These are phyloP conservation scores for Trichosporon sp. DNA, from an alignment of 1,284 basidiomycete genomes.

Conservation along the genomic window DNA sequence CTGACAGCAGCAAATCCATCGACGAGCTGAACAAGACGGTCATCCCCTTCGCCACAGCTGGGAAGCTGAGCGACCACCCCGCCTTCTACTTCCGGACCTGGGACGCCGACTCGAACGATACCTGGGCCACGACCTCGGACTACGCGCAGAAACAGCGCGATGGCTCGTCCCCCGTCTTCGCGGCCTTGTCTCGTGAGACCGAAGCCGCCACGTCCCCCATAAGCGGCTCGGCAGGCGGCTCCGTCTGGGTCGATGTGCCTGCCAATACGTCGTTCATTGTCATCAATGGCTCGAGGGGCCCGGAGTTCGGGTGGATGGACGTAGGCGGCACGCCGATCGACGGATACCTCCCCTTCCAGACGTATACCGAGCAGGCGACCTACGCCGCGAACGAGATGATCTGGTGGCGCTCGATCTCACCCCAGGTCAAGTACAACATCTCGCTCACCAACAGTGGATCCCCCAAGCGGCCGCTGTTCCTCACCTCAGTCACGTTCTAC, in stretches of 20 bases:
- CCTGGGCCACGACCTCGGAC: background rate
- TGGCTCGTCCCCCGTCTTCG: background rate
- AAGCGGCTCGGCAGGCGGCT: background rate
- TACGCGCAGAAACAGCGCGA: background rate
- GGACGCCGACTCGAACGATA: background rate
- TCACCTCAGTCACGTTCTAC: conserved; percentile 2
- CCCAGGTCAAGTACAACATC: conserved; percentile 2
- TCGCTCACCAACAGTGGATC: background rate
- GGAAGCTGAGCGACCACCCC: background rate
- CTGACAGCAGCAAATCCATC: background rate
- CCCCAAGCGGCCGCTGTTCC: background rate
- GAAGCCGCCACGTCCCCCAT: background rate
- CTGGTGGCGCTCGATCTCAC: background rate
- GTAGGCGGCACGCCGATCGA: background rate
- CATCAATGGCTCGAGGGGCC: background rate
- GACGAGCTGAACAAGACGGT: background rate
- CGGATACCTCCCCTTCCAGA: background rate
- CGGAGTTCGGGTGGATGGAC: background rate
- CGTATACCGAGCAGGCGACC: background rate
- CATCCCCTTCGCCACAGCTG: background rate
- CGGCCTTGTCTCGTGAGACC: background rate
- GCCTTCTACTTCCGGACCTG: background rate
- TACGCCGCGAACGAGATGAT: background rate
- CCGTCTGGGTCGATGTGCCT: background rate
- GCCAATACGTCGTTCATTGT: background rate